A percentile compares a stretch with the other conserved stretches of the same genome.
These are phyloP conservation scores for Gastrolobium bilobum DNA, from an alignment of 306 rosid genomes.

Conservation along the genomic window DNA sequence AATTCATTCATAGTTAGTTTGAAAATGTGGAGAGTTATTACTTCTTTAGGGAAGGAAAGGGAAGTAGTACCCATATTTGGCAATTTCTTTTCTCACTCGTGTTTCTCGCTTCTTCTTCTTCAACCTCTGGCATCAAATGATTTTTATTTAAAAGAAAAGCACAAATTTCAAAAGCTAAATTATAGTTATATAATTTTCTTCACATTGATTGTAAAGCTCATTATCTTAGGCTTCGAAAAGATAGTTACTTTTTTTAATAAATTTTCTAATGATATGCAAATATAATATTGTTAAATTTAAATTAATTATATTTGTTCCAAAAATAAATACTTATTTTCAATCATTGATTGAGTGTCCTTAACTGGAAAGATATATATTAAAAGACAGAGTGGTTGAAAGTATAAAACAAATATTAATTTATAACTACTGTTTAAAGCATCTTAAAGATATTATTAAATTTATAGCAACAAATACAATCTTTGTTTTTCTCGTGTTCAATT, in stretches of 20 bases:
- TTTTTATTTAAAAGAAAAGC: neutral
- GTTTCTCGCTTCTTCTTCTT: neutral
- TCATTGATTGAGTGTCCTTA: slow-evolving; percentile 15
- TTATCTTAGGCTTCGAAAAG: no score
- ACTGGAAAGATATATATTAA: neutral
- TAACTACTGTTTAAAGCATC: slow-evolving; percentile 29
- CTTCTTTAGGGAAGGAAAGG: slow-evolving; percentile 29
- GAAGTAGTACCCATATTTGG: slow-evolving; percentile 33
- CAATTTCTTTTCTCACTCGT: slow-evolving; percentile 18
- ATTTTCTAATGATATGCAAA: neutral
- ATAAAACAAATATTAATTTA: neutral
- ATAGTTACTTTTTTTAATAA: no score
- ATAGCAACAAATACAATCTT: slow-evolving; percentile 12
- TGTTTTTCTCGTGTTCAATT: slow-evolving; percentile 30
- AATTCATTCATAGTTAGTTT: slow-evolving; percentile 23
- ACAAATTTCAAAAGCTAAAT: no score
- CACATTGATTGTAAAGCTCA: no score
- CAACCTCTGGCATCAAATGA: neutral
- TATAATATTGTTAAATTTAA: neutral
- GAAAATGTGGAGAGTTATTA: neutral
- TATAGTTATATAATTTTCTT: no score
- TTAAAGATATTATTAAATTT: slow-evolving; percentile 2
- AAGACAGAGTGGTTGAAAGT: neutral
- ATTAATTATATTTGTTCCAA: neutral
- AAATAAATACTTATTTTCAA: slow-evolving; percentile 17